phyloP scores from a whole-genome alignment of 208 protist genomes.

The Acanthamoeba castellanii region DNA sequence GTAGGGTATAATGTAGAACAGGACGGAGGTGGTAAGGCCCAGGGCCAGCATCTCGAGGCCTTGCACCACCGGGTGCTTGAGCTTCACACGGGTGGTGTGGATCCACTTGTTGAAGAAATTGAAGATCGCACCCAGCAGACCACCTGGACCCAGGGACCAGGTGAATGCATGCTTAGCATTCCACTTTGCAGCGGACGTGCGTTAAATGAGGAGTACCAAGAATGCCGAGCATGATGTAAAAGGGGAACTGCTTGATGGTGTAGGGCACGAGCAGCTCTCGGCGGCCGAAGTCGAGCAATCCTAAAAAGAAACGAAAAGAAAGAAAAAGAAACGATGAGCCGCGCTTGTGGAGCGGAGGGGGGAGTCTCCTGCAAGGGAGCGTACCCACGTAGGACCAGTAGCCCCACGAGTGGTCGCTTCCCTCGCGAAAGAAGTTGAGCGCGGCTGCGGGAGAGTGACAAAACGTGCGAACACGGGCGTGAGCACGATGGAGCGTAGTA shows the following conservation, averaged over 20 bases:
- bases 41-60: conserved; percentile 26
- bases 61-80: conserved; percentile 35
- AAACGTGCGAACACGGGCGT: no score
- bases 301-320: background rate
- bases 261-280: background rate
- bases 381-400: conserved; percentile 55
- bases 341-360: background rate
- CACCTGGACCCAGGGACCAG: no score
- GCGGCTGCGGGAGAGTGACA: background rate
- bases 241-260: conserved; percentile 49
- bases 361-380: background rate
- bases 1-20: conserved; percentile 43
- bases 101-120: conserved; percentile 38
- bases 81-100: background rate
- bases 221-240: conserved; percentile 56
- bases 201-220: background rate
- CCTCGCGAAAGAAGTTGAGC: conserved; percentile 58
- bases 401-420: conserved; percentile 21
- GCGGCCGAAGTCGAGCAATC: conserved; percentile 25
- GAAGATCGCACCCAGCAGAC: conserved; percentile 39
- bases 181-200: background rate
- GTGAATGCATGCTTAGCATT: background rate
- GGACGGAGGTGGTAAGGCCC: background rate
- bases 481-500: background rate
- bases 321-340: background rate